phyloP scores from a whole-genome alignment of 2,329 filamentous ascomycete species.

The Phialemoniopsis sp. region DNA sequence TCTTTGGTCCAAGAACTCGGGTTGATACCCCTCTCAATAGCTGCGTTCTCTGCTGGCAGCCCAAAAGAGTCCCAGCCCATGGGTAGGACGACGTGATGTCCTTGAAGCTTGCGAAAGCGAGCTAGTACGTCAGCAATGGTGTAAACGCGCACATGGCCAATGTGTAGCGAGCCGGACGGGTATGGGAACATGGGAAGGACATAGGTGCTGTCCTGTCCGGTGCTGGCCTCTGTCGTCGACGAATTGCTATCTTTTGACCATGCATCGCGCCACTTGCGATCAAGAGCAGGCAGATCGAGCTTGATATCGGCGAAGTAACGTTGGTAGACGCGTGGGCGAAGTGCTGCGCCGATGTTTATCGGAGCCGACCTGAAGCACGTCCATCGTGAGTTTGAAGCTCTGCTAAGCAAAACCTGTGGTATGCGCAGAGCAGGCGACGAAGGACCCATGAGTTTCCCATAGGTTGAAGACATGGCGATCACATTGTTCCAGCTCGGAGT shows the following conservation, averaged over 20 bases:
- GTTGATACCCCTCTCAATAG: slow-evolving; percentile 75
- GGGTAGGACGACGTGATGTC: slow-evolving; percentile 73
- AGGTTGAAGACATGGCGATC: slow-evolving; percentile 18
- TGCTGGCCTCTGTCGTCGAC: slow-evolving; percentile 1
- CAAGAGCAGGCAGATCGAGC: slow-evolving; percentile 42
- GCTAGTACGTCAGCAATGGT: slow-evolving; percentile 85
- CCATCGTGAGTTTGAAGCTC: too few species aligned
- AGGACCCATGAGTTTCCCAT: slow-evolving; percentile 20
- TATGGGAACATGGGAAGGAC: slow-evolving; percentile 93
- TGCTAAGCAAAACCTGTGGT: not conserved
- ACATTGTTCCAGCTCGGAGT: slow-evolving; percentile 10
- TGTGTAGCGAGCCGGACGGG: slow-evolving; percentile 79
- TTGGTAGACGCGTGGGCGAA: slow-evolving; percentile 1
- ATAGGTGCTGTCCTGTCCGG: slow-evolving; percentile 46
- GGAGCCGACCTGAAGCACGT: too few species aligned
- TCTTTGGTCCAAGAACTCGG: slow-evolving; percentile 74
- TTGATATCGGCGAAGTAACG: slow-evolving; percentile 27
- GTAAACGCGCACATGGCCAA: slow-evolving; percentile 85
- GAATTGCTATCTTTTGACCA: slow-evolving; percentile 28
- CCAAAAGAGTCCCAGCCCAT: slow-evolving; percentile 96
- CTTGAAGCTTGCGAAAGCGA: slow-evolving; percentile 70
- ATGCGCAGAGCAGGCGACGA: slow-evolving; percentile 12
- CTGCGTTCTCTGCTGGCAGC: slow-evolving; percentile 85
- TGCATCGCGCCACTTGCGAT: slow-evolving; percentile 46
- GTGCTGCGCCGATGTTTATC: too few species aligned